These are phyloP conservation scores for Coemansia pectinata DNA, from an alignment of 192 early-diverging fungal genomes.

Conservation along the genomic window DNA sequence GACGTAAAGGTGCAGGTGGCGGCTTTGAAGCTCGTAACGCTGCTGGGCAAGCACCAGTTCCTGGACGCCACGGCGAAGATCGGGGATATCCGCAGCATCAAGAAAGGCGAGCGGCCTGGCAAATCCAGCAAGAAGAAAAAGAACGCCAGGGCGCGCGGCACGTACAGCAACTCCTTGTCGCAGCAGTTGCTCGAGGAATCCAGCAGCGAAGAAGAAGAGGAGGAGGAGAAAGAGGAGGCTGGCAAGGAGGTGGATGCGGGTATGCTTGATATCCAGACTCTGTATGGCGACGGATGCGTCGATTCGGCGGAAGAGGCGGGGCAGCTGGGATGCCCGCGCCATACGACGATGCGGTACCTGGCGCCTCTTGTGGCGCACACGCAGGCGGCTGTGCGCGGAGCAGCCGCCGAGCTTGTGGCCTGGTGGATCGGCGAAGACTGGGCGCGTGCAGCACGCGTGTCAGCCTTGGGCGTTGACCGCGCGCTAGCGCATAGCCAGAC, in stretches of 20 bases:
- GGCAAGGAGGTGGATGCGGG: not conserved
- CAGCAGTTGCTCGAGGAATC: conserved; percentile 53
- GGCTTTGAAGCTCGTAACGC: conserved; percentile 36
- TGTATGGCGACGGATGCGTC: conserved; percentile 15
- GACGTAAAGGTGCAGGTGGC: conserved; percentile 48
- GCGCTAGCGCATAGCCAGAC: not conserved
- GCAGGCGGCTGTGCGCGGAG: conserved; percentile 65
- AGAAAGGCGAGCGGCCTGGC: not conserved
- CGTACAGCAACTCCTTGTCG: conserved; percentile 44
- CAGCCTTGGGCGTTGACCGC: conserved; percentile 25
- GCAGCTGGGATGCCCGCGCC: conserved; percentile 65
- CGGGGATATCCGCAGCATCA: conserved; percentile 29
- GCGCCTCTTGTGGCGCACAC: conserved; percentile 72
- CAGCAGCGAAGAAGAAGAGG: conserved; percentile 22
- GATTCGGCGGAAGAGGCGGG: not conserved
- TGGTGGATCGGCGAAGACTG: conserved; percentile 56
- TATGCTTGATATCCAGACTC: conserved; percentile 15
- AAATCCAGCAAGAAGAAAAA: not conserved
- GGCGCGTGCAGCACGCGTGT: conserved; percentile 28
- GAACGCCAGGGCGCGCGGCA: conserved; percentile 17
- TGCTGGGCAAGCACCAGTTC: conserved; percentile 36
- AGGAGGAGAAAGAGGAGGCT: not conserved
- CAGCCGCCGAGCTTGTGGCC: conserved; percentile 63
- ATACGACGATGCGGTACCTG: conserved; percentile 54
- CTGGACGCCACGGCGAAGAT: conserved; percentile 32